phyloP scores from a whole-genome alignment of 2,329 filamentous ascomycete genomes.

The Trichophyton benhamiae region DNA sequence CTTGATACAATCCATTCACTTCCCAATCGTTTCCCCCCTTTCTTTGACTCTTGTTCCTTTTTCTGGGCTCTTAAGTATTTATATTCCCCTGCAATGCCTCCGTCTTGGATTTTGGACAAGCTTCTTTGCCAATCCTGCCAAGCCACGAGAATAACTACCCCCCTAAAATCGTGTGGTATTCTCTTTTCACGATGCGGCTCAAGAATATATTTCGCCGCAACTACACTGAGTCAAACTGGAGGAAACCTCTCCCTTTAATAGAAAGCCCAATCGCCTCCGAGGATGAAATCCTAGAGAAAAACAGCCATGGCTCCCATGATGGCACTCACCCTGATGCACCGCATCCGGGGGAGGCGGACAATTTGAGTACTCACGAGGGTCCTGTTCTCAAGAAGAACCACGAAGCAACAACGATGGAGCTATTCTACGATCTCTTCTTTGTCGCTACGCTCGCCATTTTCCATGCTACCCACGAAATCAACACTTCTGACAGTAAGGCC shows the following conservation, averaged over 20 bases:
- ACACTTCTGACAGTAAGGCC: constrained; percentile 24
- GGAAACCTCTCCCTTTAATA: not conserved
- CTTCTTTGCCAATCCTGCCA: not conserved
- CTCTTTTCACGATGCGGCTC: not conserved
- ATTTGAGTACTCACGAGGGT: not conserved
- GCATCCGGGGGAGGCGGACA: not conserved
- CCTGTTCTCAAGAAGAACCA: constrained; percentile 2
- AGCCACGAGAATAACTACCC: not conserved
- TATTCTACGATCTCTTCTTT: constrained; percentile 51
- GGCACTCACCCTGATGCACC: not conserved
- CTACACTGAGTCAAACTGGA: not conserved
- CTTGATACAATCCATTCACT: not conserved
- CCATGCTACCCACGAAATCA: constrained; percentile 44
- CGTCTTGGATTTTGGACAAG: not conserved
- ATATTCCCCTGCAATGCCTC: not conserved
- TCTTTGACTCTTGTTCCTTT: not conserved
- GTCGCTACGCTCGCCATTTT: constrained; percentile 55
- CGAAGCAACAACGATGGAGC: constrained; percentile 33
- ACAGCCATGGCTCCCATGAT: not conserved
- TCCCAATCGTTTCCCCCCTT: not conserved
- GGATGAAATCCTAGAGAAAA: not conserved
- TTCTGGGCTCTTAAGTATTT: not conserved
- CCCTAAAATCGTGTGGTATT: not conserved
- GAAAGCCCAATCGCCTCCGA: not conserved
- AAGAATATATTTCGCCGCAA: constrained; percentile 2